Percentiles rank a stretch among this genome's conserved stretches.
phyloP scores from a whole-genome alignment of 345 rosid species.

The Eucalyptus curtisii region DNA sequence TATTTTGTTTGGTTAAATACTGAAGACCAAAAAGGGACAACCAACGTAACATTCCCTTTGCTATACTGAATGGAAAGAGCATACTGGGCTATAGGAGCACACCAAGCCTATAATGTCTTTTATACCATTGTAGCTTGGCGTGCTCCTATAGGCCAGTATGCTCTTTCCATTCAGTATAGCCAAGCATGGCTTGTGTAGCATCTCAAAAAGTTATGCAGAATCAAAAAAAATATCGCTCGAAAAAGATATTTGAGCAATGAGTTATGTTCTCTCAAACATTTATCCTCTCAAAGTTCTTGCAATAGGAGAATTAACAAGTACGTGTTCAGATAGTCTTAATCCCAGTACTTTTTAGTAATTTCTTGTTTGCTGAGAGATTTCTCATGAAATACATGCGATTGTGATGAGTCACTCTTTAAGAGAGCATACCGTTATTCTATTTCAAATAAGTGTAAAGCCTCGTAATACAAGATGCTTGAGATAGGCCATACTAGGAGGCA shows the following conservation, averaged over 20 bases:
- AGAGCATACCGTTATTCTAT: neutral
- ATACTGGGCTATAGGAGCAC: too few relatives aligned
- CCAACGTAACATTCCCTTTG: too few relatives aligned
- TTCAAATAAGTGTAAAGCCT: neutral
- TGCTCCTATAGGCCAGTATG: neutral
- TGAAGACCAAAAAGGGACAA: too few relatives aligned
- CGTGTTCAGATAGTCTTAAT: rapidly evolving
- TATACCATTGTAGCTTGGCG: neutral
- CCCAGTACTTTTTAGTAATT: neutral
- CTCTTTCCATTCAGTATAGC: neutral
- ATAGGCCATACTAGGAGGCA: neutral
- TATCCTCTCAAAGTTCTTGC: neutral
- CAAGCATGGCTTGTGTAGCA: neutral
- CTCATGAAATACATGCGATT: neutral
- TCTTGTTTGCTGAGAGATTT: neutral
- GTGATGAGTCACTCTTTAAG: neutral
- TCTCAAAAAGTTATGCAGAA: rapidly evolving
- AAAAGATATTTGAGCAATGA: neutral
- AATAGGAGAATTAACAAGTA: neutral
- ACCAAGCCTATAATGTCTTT: neutral
- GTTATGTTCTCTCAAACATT: neutral
- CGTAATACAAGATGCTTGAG: neutral
- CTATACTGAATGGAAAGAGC: too few relatives aligned
- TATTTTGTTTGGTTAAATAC: too few relatives aligned
- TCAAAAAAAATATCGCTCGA: neutral